Percentiles rank a stretch among this genome's conserved stretches.
phyloP scores from a whole-genome alignment of 495 filamentous ascomycete genomes.

The Neurospora cerealis region DNA sequence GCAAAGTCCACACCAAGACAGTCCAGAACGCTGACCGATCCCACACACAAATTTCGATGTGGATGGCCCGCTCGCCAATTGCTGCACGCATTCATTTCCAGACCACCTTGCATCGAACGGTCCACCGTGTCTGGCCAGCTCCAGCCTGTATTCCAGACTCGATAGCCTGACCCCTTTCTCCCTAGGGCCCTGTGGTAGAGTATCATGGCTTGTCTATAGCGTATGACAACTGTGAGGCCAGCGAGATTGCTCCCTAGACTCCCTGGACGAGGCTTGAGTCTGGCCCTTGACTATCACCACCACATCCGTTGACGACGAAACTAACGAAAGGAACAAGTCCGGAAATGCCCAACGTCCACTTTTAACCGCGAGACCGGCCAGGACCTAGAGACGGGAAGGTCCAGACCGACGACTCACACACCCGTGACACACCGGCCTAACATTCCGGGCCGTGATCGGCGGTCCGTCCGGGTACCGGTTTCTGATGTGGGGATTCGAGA shows the following conservation, averaged over 20 bases:
- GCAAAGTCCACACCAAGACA: background rate
- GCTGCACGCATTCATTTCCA: background rate
- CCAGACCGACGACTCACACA: background rate
- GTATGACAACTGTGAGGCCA: background rate
- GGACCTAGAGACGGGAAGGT: background rate
- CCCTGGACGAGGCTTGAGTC: background rate
- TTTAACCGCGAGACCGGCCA: background rate
- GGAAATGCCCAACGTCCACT: background rate
- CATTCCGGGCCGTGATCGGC: background rate
- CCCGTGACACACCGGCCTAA: background rate
- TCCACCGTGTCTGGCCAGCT: background rate
- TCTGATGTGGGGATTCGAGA: background rate
- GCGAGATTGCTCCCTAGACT: background rate
- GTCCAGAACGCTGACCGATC: background rate
- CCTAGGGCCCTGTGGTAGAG: background rate
- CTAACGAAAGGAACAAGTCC: background rate
- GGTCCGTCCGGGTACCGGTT: background rate
- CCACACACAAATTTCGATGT: background rate
- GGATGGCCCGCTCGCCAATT: background rate
- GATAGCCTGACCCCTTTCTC: background rate
- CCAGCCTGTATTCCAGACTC: background rate
- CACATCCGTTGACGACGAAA: background rate
- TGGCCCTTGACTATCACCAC: background rate
- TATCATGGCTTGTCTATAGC: background rate
- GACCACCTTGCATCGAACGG: background rate